A percentile compares a stretch with the other conserved stretches of the same genome.
Evolutionary conservation across 202 grass and related monocot genomes (phyloP).

Genomic region (Cymbopogon flexuosus): DNA sequence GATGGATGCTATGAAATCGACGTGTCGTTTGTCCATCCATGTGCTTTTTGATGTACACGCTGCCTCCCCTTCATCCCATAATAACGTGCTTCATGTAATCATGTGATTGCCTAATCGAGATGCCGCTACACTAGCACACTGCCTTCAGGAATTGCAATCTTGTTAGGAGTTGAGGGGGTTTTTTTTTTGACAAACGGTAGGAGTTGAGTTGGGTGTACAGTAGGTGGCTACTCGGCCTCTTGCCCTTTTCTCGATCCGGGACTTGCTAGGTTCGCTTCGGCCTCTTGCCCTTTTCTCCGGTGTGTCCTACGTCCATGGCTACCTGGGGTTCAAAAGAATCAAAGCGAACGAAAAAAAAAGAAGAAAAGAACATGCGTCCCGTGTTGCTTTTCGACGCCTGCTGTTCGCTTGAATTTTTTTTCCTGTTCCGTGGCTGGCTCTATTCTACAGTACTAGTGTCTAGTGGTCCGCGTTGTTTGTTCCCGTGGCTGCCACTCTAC

Average conservation of each 20-base stretch:
- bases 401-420: background rate
- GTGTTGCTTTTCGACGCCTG: constrained; percentile 19
- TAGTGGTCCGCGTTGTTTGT: background rate
- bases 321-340: background rate
- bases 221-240: background rate
- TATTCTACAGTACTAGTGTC: too few relatives aligned
- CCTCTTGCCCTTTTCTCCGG: background rate
- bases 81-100: constrained; percentile 26
- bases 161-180: background rate
- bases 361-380: constrained; percentile 21
- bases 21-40: background rate
- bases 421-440: background rate
- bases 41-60: background rate
- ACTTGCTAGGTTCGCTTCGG: too few relatives aligned
- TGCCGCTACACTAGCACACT: background rate
- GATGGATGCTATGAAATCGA: background rate
- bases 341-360: background rate
- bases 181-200: too few relatives aligned
- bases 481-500: background rate
- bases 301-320: background rate
- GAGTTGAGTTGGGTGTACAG: background rate
- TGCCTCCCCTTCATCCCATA: background rate
- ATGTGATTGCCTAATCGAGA: background rate
- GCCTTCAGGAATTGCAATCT: background rate
- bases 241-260: too few relatives aligned